These are phyloP conservation scores for Cercophora samala DNA, from an alignment of 495 filamentous ascomycete species.

Conservation along the genomic window DNA sequence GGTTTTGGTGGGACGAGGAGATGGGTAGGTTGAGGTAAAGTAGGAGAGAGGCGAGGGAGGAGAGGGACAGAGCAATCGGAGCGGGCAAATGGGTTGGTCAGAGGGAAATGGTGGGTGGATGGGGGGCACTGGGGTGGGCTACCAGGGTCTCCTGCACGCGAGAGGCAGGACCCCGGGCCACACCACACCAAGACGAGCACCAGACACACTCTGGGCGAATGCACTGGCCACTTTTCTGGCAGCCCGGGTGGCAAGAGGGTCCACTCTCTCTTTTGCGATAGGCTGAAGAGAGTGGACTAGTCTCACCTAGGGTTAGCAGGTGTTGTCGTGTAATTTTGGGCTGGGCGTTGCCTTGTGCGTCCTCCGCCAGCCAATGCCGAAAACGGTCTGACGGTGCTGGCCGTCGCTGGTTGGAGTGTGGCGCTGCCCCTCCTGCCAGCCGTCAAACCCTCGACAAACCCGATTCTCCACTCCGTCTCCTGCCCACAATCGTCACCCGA, in stretches of 20 bases:
- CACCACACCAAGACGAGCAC: conserved; percentile 18
- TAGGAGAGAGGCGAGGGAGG: conserved; percentile 36
- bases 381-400: conserved; percentile 29
- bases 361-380: conserved; percentile 32
- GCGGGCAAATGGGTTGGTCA: conserved; percentile 41
- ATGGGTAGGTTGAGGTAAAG: conserved; percentile 30
- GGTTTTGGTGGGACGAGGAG: conserved; percentile 30
- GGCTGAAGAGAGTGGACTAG: too few relatives aligned
- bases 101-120: conserved; percentile 22
- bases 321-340: conserved; percentile 41
- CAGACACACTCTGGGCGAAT: conserved; percentile 21
- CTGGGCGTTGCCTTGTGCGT: conserved; percentile 24
- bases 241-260: conserved; percentile 32
- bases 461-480: conserved; percentile 12
- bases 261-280: not conserved
- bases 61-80: conserved; percentile 38
- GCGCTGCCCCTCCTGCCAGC: conserved; percentile 12
- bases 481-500: conserved; percentile 29
- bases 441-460: conserved; percentile 12
- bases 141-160: conserved; percentile 39
- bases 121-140: conserved; percentile 31
- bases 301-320: conserved; percentile 17
- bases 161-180: conserved; percentile 38
- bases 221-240: conserved; percentile 33
- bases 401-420: conserved; percentile 21